These are phyloP conservation scores for Pisolithus orientalis DNA, from an alignment of 768 basidiomycete genomes.

Conservation along the genomic window DNA sequence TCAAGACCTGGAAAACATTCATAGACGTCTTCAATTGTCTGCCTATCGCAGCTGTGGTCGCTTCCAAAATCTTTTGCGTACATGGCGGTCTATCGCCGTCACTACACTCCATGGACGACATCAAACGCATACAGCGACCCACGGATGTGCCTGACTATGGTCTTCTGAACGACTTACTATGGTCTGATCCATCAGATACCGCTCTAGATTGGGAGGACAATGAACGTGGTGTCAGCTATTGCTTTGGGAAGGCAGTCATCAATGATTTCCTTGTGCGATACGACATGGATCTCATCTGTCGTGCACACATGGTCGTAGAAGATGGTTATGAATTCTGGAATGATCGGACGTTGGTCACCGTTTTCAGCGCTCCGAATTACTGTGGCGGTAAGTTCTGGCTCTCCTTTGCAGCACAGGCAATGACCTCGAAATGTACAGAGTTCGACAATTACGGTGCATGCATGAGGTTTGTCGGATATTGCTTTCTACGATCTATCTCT, in stretches of 20 bases:
- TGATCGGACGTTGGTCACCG: conserved; percentile 94
- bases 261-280: conserved; percentile 92
- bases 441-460: conserved; percentile 95
- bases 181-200: conserved; percentile 98
- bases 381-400: conserved; percentile 70
- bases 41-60: conserved; percentile 97
- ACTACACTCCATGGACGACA: conserved; percentile 95
- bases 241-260: conserved; percentile 96
- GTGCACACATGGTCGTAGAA: conserved; percentile 99
- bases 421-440: conserved; percentile 41
- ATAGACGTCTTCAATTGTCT: conserved; percentile 99
- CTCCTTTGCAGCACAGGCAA: conserved; percentile 4
- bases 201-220: conserved; percentile 99
- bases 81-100: conserved; percentile 94
- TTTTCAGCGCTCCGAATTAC: conserved; percentile 97
- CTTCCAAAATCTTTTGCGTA: conserved; percentile 99
- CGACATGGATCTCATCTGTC: conserved; percentile 99
- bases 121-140: conserved; percentile 94
- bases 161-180: conserved; percentile 91
- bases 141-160: conserved; percentile 99
- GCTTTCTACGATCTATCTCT: conserved; percentile 5
- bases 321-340: conserved; percentile 99
- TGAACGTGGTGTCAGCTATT: conserved; percentile 97
- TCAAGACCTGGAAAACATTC: conserved; percentile 99
- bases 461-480: conserved; percentile 61